A percentile compares a stretch with the other conserved stretches of the same genome.
Conservation (phyloP, 1,284 basidiomycete species). For the Ceratobasidium sp. region DNA sequence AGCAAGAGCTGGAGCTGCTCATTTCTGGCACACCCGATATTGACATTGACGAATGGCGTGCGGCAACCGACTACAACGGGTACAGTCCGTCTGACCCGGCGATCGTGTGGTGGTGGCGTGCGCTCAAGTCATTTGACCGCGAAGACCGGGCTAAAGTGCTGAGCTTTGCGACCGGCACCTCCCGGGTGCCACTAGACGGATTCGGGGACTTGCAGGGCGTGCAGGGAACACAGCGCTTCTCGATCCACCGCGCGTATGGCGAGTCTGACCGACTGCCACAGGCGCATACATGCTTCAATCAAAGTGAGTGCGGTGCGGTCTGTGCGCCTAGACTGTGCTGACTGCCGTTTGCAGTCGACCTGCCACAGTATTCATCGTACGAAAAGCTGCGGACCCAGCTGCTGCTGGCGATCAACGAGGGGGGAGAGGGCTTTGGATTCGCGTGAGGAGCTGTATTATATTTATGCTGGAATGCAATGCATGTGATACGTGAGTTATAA, state of each 20-base stretch:
- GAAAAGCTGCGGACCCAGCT: conserved; percentile 91
- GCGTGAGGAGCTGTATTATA: conserved; percentile 53
- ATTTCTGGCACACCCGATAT: conserved; percentile 99
- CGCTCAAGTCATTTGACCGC: conserved; percentile 95
- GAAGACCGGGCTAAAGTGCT: conserved; percentile 95
- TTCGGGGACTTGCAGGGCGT: conserved; percentile 92
- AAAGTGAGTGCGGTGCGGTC: conserved; percentile 43
- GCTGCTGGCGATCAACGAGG: conserved; percentile 90
- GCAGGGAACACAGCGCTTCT: conserved; percentile 94
- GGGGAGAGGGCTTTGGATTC: conserved; percentile 90
- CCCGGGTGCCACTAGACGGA: conserved; percentile 91
- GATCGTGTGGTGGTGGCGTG: conserved; percentile 99
- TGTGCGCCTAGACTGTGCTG: neutral
- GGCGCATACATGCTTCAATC: conserved; percentile 81
- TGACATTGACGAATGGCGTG: conserved; percentile 97
- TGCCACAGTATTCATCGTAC: conserved; percentile 91
- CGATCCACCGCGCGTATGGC: conserved; percentile 93
- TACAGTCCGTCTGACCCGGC: conserved; percentile 89
- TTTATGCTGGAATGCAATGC: conserved; percentile 1
- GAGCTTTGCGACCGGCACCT: conserved; percentile 96
- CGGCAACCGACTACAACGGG: conserved; percentile 91
- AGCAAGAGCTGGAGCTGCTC: conserved; percentile 96
- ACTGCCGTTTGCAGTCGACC: conserved; percentile 65
- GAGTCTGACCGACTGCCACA: conserved; percentile 84
- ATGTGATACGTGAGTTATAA: neutral